Evolutionary conservation across 352 stramenopile genomes (phyloP), one percentile per base, ranked within the genome.

Genomic region (Globisporangium emineosum): DNA sequence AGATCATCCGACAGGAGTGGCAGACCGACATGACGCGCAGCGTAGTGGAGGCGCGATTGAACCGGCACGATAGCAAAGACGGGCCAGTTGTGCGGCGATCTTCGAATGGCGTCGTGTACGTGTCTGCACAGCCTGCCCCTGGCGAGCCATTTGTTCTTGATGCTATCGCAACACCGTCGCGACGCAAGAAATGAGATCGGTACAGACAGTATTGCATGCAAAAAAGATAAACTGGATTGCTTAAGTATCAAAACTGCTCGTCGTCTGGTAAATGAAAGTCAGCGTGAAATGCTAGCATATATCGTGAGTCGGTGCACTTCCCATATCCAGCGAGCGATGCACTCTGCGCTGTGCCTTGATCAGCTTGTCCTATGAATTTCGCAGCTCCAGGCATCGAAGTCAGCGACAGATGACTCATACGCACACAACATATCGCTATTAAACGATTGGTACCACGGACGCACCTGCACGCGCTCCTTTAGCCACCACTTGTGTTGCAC

Each of bases 1-100:
- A 68, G 32, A 77, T 90, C 19, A 70, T 88, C 9, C 50, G 56
- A 19, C 79, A 91, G 32, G 81, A 91, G 47, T 91, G 83, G 81
- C 79, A 77, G 29, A 89, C 78, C 2, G 69, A 90, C 45, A 77
- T 89, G 66, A 77, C 75, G 19, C 76, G 79, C 15, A 73, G 58
- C 40, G 69, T 88, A 30, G 72, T 86, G 66, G 69, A 86, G 56
- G 67, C 66, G 17, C 75, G 83, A 17, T 37, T 90, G 33, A 92
- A 92, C 55, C 81, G 79, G 9, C 81, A 92, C 57, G 68, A 66
- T 7, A 88, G 76, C 57, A 68, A 65, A 19, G 72, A 88, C 47
- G 78, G 83, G 50, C 79, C 81, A 0, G 61, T 80, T 4, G 79
- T 91, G 23, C 71, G 71, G 17, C 72, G 83, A 0, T 93, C 83